phyloP scores from a whole-genome alignment of 2,329 filamentous ascomycete genomes.

The Thielaviopsis euricoi region DNA sequence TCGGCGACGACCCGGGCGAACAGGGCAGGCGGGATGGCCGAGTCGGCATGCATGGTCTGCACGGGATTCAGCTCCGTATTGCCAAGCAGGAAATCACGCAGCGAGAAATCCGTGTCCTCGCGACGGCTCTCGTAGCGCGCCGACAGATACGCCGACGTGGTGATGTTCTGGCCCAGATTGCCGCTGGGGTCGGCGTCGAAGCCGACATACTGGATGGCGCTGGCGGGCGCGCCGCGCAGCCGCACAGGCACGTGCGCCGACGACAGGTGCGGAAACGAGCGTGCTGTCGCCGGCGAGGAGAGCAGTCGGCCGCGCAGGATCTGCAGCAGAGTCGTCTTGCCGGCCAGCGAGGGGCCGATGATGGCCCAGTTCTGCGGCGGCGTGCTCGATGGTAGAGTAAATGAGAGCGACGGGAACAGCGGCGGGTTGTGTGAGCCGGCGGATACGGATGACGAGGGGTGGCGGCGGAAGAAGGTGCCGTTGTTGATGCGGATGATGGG shows the following conservation, averaged over 20 bases:
- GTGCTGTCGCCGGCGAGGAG: slow-evolving; percentile 56
- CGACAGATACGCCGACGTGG: slow-evolving; percentile 66
- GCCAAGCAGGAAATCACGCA: slow-evolving; percentile 65
- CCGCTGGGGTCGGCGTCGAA: slow-evolving; percentile 59
- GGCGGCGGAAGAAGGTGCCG: slow-evolving; percentile 68
- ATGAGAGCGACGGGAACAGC: slow-evolving; percentile 54
- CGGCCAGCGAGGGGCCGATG: slow-evolving; percentile 60
- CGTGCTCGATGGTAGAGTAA: slow-evolving; percentile 47
- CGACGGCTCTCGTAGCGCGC: slow-evolving; percentile 79
- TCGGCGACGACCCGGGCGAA: slow-evolving; percentile 51
- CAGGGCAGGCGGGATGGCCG: slow-evolving; percentile 29
- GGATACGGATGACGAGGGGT: slow-evolving; percentile 38
- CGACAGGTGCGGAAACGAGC: slow-evolving; percentile 64
- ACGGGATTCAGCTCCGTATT: slow-evolving; percentile 70
- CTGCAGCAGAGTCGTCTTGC: slow-evolving; percentile 70
- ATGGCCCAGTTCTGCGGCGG: slow-evolving; percentile 60
- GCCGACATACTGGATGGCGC: slow-evolving; percentile 75
- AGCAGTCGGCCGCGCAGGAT: slow-evolving; percentile 61
- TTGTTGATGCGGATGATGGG: slow-evolving; percentile 58
- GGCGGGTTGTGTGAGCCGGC: slow-evolving; percentile 39
- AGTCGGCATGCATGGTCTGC: slow-evolving; percentile 25
- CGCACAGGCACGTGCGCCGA: slow-evolving; percentile 38
- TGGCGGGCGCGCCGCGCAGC: slow-evolving; percentile 41
- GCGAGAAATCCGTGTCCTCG: slow-evolving; percentile 75
- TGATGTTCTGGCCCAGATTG: slow-evolving; percentile 34